Evolutionary conservation across 805 yeast genomes (phyloP).

Genomic region (Pichia gijzeniarum): DNA sequence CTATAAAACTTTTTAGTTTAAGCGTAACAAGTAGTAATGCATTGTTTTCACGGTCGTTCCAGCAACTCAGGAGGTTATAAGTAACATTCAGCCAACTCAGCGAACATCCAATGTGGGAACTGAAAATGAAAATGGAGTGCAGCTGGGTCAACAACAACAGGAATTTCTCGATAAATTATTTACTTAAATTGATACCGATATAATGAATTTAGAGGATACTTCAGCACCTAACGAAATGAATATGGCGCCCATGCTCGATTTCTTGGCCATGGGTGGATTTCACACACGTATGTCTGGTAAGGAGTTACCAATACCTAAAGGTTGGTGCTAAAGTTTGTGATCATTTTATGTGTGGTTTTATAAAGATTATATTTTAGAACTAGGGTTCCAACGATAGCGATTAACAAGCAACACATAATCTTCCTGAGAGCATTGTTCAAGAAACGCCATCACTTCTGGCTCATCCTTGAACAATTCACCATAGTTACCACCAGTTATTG

Average conservation of each 20-base stretch:
- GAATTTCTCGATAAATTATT: constrained; percentile 25
- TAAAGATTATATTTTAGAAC: no score
- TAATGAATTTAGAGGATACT: constrained; percentile 20
- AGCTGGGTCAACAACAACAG: constrained; percentile 20
- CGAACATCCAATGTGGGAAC: neutral
- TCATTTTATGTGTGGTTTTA: no score
- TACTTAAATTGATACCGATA: constrained; percentile 28
- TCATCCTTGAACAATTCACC: no score
- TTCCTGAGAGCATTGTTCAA: no score
- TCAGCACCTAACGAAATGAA: neutral
- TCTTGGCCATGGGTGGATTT: constrained; percentile 6
- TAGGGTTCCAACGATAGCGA: no score
- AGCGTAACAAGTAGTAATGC: neutral
- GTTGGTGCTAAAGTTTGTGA: constrained; percentile 8
- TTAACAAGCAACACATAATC: no score
- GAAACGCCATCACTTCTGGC: no score
- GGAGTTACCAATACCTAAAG: constrained; percentile 8
- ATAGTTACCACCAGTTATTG: no score
- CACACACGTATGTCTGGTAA: neutral
- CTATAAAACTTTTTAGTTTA: neutral
- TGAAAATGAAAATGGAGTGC: neutral
- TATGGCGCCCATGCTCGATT: constrained; percentile 10
- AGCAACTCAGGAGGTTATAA: neutral
- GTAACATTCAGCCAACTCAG: neutral
- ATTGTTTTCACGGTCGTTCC: neutral